Evolutionary conservation across 2,329 filamentous ascomycete genomes (phyloP).

Genomic region (Venturiaceae sp.): DNA sequence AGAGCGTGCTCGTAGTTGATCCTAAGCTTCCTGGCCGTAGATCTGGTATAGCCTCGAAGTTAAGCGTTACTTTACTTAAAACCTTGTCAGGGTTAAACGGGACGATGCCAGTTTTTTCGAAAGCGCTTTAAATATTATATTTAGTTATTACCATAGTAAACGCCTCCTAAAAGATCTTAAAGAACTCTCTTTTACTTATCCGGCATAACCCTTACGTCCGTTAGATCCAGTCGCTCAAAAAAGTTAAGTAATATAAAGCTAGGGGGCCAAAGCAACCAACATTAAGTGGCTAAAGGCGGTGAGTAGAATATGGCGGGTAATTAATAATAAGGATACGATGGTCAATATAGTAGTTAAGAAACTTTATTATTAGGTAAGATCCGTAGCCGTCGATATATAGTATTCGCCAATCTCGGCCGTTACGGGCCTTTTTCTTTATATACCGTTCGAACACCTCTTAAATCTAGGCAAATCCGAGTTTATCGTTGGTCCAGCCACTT

Average conservation of each 20-base stretch:
- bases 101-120: not conserved
- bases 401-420: not conserved
- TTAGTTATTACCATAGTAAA: not conserved
- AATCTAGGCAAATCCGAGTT: not conserved
- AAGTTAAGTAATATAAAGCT: not conserved
- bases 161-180: not conserved
- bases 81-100: not conserved
- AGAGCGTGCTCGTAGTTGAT: not conserved
- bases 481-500: not conserved
- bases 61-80: not conserved
- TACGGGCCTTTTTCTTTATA: not conserved
- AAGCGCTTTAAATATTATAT: not conserved
- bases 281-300: not conserved
- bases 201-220: not conserved
- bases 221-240: not conserved
- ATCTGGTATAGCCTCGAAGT: too few relatives aligned
- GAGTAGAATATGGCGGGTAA: not conserved
- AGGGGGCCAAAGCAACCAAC: not conserved
- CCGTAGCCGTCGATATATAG: not conserved
- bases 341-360: not conserved
- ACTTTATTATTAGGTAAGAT: not conserved
- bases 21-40: not conserved
- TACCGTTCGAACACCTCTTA: not conserved
- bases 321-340: not conserved
- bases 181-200: not conserved